phyloP scores from a whole-genome alignment of 805 yeast species.

The Candida yuanshanica region DNA sequence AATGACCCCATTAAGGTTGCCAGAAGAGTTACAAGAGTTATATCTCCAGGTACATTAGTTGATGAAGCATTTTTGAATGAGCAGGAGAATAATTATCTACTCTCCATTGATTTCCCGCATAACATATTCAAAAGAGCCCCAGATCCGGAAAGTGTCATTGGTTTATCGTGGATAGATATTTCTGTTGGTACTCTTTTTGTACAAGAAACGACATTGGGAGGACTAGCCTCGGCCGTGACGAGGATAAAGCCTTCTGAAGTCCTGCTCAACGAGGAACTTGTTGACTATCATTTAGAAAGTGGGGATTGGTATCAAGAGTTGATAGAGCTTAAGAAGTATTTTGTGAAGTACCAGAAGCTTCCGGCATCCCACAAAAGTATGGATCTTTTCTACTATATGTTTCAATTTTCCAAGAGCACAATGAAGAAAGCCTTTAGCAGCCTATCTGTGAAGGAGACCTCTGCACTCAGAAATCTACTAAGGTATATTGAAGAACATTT shows the following conservation, averaged over 20 bases:
- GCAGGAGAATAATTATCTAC: conserved; percentile 62
- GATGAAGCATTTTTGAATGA: conserved; percentile 81
- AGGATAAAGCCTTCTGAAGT: conserved; percentile 82
- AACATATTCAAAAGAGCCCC: conserved; percentile 34
- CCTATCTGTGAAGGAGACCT: conserved; percentile 43
- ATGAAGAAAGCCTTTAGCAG: conserved; percentile 23
- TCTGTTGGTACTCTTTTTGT: conserved; percentile 76
- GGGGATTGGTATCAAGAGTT: conserved; percentile 55
- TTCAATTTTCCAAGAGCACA: conserved; percentile 28
- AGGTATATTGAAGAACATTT: conserved; percentile 68
- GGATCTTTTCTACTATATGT: conserved; percentile 33
- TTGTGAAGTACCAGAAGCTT: conserved; percentile 42
- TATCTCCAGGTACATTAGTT: conserved; percentile 89
- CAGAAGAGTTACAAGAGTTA: conserved; percentile 70
- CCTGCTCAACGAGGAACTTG: conserved; percentile 45
- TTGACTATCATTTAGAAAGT: conserved; percentile 31
- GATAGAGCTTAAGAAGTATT: conserved; percentile 53
- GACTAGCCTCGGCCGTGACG: conserved; percentile 64
- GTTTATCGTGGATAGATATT: conserved; percentile 85
- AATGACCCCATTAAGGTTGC: conserved; percentile 38
- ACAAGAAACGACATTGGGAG: conserved; percentile 54
- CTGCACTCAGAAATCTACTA: conserved; percentile 57
- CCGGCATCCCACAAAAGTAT: conserved; percentile 37
- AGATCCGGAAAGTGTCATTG: conserved; percentile 43
- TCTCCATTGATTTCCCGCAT: conserved; percentile 59